These are phyloP conservation scores for Hansenula sp. DNA, from an alignment of 1,139 yeast genomes.

Conservation along the genomic window DNA sequence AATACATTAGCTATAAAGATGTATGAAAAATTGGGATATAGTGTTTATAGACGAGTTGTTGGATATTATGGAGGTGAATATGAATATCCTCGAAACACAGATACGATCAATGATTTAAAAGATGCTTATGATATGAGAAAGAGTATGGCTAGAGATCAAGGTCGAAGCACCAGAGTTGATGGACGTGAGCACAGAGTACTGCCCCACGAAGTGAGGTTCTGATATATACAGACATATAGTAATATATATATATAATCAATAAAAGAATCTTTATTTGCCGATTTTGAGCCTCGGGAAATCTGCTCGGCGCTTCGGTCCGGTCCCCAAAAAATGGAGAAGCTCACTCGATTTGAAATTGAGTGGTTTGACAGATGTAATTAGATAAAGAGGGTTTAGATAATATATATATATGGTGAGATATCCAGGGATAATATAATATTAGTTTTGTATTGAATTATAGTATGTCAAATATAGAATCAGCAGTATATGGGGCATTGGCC, in stretches of 20 bases:
- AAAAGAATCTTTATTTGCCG: too few species aligned
- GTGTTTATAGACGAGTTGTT: slow-evolving; percentile 81
- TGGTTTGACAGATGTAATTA: too few species aligned
- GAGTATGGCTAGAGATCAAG: slow-evolving; percentile 36
- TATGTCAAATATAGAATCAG: slow-evolving; percentile 63
- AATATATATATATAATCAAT: too few species aligned
- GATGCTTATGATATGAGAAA: slow-evolving; percentile 92
- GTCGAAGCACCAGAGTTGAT: slow-evolving; percentile 45
- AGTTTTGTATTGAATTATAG: too few species aligned
- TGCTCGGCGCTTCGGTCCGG: too few species aligned
- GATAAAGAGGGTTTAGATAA: too few species aligned
- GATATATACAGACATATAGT: too few species aligned
- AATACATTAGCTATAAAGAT: slow-evolving; percentile 74
- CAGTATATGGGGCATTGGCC: slow-evolving; percentile 81
- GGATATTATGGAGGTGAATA: slow-evolving; percentile 69
- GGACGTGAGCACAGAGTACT: slow-evolving; percentile 56
- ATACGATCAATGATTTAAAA: slow-evolving; percentile 50
- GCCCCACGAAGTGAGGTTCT: slow-evolving; percentile 50
- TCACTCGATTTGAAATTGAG: too few species aligned
- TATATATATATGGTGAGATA: too few species aligned
- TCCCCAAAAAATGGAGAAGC: background rate
- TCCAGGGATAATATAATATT: too few species aligned
- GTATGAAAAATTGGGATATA: slow-evolving; percentile 83
- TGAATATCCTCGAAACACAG: slow-evolving; percentile 35
- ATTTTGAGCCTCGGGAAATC: too few species aligned